phyloP scores from a whole-genome alignment of 768 basidiomycete genomes.

The Tylopilus subfusipes region DNA sequence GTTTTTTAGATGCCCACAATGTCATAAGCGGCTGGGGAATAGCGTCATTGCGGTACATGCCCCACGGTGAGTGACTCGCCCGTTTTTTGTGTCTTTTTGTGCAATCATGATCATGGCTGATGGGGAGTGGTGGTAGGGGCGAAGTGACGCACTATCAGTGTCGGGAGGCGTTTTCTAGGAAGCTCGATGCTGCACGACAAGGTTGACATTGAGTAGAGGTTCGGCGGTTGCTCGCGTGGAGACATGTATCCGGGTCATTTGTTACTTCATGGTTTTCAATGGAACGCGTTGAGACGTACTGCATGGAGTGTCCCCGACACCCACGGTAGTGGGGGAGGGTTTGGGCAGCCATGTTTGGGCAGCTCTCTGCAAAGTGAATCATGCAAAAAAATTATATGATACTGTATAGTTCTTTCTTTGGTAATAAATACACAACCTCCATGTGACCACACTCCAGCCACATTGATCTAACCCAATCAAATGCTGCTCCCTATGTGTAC shows the following conservation, averaged over 20 bases:
- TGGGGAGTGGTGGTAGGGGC: conserved; percentile 50
- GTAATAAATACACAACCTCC: too few species aligned
- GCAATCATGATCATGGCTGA: not conserved
- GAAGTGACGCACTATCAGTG: conserved; percentile 98
- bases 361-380: too few species aligned
- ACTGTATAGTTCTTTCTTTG: too few species aligned
- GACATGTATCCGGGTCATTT: not conserved
- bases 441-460: too few species aligned
- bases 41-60: conserved; percentile 93
- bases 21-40: conserved; percentile 88
- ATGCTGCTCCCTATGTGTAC: too few species aligned
- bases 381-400: too few species aligned
- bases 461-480: too few species aligned
- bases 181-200: conserved; percentile 40
- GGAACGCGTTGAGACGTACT: too few species aligned
- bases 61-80: conserved; percentile 55
- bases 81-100: not conserved
- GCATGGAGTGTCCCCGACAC: too few species aligned
- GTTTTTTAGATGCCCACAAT: conserved; percentile 82
- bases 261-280: not conserved
- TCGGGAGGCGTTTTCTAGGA: conserved; percentile 73
- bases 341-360: too few species aligned
- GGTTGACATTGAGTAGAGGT: conserved; percentile 11
- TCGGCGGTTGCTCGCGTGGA: not conserved
- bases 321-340: too few species aligned